phyloP scores from a whole-genome alignment of 1,284 basidiomycete species.

The Spongispora temasekensis region DNA sequence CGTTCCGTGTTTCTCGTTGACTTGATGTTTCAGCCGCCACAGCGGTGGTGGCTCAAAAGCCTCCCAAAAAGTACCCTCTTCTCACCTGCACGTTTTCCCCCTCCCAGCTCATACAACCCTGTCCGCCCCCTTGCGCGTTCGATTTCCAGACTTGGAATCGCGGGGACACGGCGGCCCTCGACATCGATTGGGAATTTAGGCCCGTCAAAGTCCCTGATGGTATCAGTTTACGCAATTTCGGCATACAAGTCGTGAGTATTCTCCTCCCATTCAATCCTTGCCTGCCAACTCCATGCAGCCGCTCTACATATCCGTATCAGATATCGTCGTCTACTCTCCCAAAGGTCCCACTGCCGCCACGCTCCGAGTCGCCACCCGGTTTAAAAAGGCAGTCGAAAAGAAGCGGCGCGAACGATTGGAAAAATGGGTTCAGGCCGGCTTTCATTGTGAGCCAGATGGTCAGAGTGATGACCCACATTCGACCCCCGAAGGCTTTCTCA shows the following conservation, averaged over 20 bases:
- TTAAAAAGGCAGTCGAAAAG: constrained; percentile 42
- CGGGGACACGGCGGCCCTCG: constrained; percentile 19
- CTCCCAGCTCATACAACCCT: constrained; percentile 43
- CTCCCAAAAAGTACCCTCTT: constrained; percentile 34
- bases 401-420: constrained; percentile 39
- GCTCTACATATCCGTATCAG: constrained; percentile 65
- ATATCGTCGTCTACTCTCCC: constrained; percentile 62
- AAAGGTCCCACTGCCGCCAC: constrained; percentile 47
- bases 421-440: constrained; percentile 24
- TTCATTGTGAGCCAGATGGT: constrained; percentile 8
- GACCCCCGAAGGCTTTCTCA: constrained; percentile 40
- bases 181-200: constrained; percentile 59
- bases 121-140: constrained; percentile 17
- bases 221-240: constrained; percentile 78
- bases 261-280: neutral
- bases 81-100: constrained; percentile 55
- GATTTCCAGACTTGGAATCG: constrained; percentile 25
- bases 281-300: constrained; percentile 33
- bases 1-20: constrained; percentile 6
- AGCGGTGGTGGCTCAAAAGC: constrained; percentile 9
- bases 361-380: constrained; percentile 39
- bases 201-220: constrained; percentile 70
- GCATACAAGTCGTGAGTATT: constrained; percentile 74
- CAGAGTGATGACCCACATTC: constrained; percentile 20
- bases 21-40: constrained; percentile 5